A percentile compares a stretch with the other conserved stretches of the same genome.
Conservation (phyloP, 306 rosid genomes). For the Lagenaria siceraria region DNA sequence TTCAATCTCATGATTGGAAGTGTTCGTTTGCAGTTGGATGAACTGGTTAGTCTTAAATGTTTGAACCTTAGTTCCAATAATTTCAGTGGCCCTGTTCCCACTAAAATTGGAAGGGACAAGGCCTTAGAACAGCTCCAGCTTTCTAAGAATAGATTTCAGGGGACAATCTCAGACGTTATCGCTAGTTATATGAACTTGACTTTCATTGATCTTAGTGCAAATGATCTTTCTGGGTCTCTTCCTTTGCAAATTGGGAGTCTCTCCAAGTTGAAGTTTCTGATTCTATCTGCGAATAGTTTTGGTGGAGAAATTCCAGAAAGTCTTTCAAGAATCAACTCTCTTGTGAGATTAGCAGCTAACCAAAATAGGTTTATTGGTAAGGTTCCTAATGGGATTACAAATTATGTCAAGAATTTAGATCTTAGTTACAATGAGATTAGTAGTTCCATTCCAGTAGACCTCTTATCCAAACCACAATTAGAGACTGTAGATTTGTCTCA, state of each 20-base stretch:
- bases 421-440: conserved; percentile 37
- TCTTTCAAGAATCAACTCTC: conserved; percentile 24
- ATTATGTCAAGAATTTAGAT: conserved; percentile 34
- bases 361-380: conserved; percentile 27
- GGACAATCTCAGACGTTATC: conserved; percentile 33
- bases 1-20: conserved; percentile 12
- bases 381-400: conserved; percentile 43
- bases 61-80: conserved; percentile 26
- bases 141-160: conserved; percentile 19
- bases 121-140: conserved; percentile 51
- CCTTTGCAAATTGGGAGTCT: conserved; percentile 36
- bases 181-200: conserved; percentile 27
- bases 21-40: conserved; percentile 29
- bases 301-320: conserved; percentile 35
- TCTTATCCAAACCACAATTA: conserved; percentile 31
- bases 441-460: conserved; percentile 36
- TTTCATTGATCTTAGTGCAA: conserved; percentile 30
- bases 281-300: conserved; percentile 42
- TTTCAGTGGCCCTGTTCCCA: conserved; percentile 34
- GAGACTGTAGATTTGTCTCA: conserved; percentile 46
- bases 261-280: conserved; percentile 40
- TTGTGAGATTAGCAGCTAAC: conserved; percentile 57
- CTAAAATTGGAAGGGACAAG: conserved; percentile 32
- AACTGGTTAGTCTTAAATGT: conserved; percentile 29
- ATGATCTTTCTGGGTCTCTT: conserved; percentile 20